Conservation (phyloP, 2,329 filamentous ascomycete species). For the Didymella segeticola region DNA sequence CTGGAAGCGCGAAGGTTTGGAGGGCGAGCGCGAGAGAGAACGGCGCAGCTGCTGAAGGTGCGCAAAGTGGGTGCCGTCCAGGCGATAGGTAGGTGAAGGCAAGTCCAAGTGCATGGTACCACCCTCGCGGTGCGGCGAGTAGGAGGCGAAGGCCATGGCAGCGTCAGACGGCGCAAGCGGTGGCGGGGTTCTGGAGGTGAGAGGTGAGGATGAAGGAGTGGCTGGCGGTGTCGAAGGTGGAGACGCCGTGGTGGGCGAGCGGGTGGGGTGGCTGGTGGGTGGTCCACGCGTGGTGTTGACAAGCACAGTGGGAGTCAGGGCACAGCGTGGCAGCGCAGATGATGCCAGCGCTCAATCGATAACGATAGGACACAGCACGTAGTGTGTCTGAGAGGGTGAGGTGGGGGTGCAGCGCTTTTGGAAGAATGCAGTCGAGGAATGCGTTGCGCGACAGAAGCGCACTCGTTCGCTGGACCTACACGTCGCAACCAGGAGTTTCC, state of each 20-base stretch:
- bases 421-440: conserved; percentile 40
- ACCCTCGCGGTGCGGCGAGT: conserved; percentile 63
- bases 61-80: conserved; percentile 73
- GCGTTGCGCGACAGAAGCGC: conserved; percentile 28
- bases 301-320: conserved; percentile 18
- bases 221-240: conserved; percentile 14
- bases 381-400: conserved; percentile 14
- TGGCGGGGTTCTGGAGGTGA: conserved; percentile 14
- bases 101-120: conserved; percentile 86
- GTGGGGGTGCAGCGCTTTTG: conserved; percentile 23
- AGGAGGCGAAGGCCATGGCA: conserved; percentile 56
- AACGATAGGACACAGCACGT: conserved; percentile 32
- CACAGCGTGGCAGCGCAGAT: conserved; percentile 28
- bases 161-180: conserved; percentile 19
- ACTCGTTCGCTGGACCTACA: conserved; percentile 24
- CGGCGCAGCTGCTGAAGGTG: conserved; percentile 83
- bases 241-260: conserved; percentile 18
- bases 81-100: conserved; percentile 84
- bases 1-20: conserved; percentile 75
- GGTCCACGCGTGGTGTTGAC: conserved; percentile 14
- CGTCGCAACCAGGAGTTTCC: conserved; percentile 30
- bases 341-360: conserved; percentile 33
- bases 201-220: conserved; percentile 14
- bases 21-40: conserved; percentile 91
- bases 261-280: conserved; percentile 16